Evolutionary conservation across 106 monocot species (phyloP).

Genomic region (Triglochin maritima): DNA sequence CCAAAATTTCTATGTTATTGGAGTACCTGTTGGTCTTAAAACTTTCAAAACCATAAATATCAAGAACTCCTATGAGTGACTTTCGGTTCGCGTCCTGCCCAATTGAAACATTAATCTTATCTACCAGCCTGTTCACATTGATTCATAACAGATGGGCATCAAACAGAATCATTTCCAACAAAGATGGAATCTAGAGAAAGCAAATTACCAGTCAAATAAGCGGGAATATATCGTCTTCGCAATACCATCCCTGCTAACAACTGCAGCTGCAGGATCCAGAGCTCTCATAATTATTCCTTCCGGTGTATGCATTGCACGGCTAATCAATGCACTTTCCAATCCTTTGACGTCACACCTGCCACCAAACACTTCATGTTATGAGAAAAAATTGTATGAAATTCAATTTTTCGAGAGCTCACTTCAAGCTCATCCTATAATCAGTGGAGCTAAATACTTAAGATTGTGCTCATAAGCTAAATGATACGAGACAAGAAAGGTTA

Average conservation of each 20-base stretch:
- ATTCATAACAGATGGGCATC: background rate
- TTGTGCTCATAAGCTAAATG: too few species aligned
- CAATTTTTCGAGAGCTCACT: slow-evolving; percentile 6
- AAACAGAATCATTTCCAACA: background rate
- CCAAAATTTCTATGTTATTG: background rate
- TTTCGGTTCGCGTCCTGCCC: slow-evolving; percentile 9
- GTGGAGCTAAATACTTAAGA: too few species aligned
- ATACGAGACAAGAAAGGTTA: too few species aligned
- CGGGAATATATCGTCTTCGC: slow-evolving; percentile 89
- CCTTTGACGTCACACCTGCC: slow-evolving; percentile 72
- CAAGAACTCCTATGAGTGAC: slow-evolving; percentile 14
- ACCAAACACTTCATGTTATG: background rate
- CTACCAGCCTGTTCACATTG: slow-evolving; percentile 1
- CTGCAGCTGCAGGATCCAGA: slow-evolving; percentile 70
- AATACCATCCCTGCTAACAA: slow-evolving; percentile 79
- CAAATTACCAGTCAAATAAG: slow-evolving; percentile 79
- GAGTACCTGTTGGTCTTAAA: slow-evolving; percentile 8
- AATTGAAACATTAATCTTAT: slow-evolving; percentile 12
- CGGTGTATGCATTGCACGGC: slow-evolving; percentile 74
- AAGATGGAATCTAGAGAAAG: background rate
- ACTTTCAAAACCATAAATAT: slow-evolving; percentile 23
- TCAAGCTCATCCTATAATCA: too few species aligned
- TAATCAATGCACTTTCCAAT: slow-evolving; percentile 69
- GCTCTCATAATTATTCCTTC: slow-evolving; percentile 77
- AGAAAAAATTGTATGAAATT: background rate